These are phyloP conservation scores for Monosporozyma servazzii DNA, from an alignment of 805 yeast species.

Conservation along the genomic window DNA sequence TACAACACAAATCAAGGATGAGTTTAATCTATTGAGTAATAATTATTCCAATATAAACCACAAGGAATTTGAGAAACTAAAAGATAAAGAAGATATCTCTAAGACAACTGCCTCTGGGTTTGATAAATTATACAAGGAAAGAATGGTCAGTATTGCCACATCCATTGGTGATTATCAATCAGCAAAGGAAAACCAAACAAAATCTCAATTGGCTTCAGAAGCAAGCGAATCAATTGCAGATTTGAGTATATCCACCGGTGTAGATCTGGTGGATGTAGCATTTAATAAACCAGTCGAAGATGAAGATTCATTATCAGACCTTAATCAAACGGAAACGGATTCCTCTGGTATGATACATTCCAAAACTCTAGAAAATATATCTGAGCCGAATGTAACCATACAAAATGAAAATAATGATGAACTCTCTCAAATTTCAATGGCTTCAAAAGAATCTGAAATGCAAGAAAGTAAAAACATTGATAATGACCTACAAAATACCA, in stretches of 20 bases:
- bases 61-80: neutral
- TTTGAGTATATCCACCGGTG: neutral
- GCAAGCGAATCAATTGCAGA: neutral
- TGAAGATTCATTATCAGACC: neutral
- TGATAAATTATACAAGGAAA: slow-evolving; percentile 12
- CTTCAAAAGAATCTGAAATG: neutral
- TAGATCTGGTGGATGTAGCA: neutral
- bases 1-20: slow-evolving; percentile 13
- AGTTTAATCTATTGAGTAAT: slow-evolving; percentile 9
- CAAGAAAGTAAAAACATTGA: neutral
- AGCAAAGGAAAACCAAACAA: slow-evolving; percentile 12
- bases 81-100: neutral
- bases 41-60: neutral
- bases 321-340: neutral
- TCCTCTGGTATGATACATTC: neutral
- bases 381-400: neutral
- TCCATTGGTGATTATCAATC: slow-evolving; percentile 21
- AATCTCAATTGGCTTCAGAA: neutral
- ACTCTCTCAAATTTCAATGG: neutral
- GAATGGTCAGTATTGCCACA: slow-evolving; percentile 20
- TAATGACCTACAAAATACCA: neutral
- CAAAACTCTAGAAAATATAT: neutral
- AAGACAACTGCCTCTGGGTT: neutral
- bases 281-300: neutral
- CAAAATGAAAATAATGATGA: neutral